Conservation (phyloP, 2,329 filamentous ascomycete species). For the Emmonsia crescens region DNA sequence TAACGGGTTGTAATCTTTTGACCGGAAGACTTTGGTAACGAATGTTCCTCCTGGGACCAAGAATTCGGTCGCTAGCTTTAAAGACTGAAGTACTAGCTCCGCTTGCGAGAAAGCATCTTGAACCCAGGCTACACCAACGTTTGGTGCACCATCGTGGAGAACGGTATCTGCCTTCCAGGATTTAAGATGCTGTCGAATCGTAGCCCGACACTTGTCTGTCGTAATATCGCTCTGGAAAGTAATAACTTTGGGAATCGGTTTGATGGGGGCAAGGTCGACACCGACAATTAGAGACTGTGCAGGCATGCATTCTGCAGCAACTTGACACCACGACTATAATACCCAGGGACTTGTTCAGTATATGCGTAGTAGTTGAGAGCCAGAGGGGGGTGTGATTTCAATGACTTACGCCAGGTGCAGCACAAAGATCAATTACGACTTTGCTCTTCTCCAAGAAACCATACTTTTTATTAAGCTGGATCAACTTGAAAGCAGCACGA, state of each 20-base stretch:
- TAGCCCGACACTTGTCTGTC: conserved; percentile 87
- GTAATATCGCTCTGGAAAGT: conserved; percentile 98
- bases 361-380: background rate
- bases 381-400: background rate
- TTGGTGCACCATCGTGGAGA: conserved; percentile 91
- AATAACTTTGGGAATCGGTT: conserved; percentile 85
- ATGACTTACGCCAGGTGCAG: conserved; percentile 70
- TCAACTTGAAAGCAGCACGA: conserved; percentile 92
- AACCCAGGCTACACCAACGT: conserved; percentile 95
- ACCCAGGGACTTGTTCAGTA: background rate
- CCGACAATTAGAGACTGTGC: conserved; percentile 80
- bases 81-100: conserved; percentile 75
- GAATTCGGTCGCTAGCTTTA: conserved; percentile 93
- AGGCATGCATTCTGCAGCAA: conserved; percentile 92
- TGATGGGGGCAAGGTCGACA: conserved; percentile 90
- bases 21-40: conserved; percentile 94
- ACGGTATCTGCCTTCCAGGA: conserved; percentile 95
- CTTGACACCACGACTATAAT: conserved; percentile 79
- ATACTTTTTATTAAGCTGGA: conserved; percentile 99
- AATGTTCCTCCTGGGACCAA: conserved; percentile 81
- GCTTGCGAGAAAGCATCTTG: conserved; percentile 98
- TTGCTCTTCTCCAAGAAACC: conserved; percentile 94
- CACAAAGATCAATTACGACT: conserved; percentile 93
- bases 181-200: conserved; percentile 80
- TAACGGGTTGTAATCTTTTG: conserved; percentile 90